Conservation (phyloP, 2,329 filamentous ascomycete genomes). For the Knoxdaviesia proteae region DNA sequence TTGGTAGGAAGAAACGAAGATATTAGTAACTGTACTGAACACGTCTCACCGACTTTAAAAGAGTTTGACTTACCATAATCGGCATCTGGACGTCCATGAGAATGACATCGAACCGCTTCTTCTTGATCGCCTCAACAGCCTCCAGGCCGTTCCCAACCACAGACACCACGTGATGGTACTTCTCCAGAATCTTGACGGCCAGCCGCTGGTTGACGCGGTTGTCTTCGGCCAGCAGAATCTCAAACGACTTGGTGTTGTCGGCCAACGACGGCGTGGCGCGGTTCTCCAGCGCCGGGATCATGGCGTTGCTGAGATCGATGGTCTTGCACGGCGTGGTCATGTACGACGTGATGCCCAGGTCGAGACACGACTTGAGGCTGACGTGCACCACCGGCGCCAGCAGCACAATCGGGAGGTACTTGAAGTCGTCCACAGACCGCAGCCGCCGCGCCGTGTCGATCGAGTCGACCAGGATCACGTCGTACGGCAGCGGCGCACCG, state of each 20-base stretch:
- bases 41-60: not conserved
- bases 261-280: slow-evolving; percentile 76
- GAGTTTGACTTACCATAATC: slow-evolving; percentile 54
- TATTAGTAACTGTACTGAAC: slow-evolving; percentile 13
- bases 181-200: slow-evolving; percentile 90
- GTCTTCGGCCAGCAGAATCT: slow-evolving; percentile 88
- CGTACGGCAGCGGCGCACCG: slow-evolving; percentile 49
- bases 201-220: slow-evolving; percentile 93
- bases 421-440: slow-evolving; percentile 80
- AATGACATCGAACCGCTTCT: slow-evolving; percentile 85
- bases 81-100: slow-evolving; percentile 99
- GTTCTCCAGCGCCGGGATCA: slow-evolving; percentile 88
- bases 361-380: slow-evolving; percentile 78
- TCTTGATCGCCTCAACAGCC: slow-evolving; percentile 78
- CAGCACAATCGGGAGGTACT: slow-evolving; percentile 90
- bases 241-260: slow-evolving; percentile 87
- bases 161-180: slow-evolving; percentile 81
- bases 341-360: slow-evolving; percentile 94
- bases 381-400: slow-evolving; percentile 77
- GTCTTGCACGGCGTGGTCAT: slow-evolving; percentile 94
- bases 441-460: slow-evolving; percentile 75
- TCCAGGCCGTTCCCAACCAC: slow-evolving; percentile 92
- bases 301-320: slow-evolving; percentile 86
- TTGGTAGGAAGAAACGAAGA: not conserved
- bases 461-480: slow-evolving; percentile 89